Evolutionary conservation across 2,329 filamentous ascomycete genomes (phyloP), one percentile per base, ranked within the genome.

Genomic region (Aspergillus brasiliensis): DNA sequence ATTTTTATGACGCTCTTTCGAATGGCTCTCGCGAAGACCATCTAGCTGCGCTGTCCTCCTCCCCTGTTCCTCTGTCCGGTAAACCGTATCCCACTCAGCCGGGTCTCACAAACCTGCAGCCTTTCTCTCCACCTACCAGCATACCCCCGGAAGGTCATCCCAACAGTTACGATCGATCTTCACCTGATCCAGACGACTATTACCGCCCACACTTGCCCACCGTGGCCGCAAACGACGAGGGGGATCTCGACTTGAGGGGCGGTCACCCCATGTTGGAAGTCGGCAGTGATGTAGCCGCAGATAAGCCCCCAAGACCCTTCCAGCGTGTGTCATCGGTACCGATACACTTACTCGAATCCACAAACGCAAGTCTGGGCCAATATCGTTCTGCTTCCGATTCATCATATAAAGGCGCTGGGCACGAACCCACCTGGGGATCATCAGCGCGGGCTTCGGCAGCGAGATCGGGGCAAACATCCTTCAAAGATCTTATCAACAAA

Each of bases 401-500:
- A 42, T 69, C 68, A 15, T 64, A 64, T 46, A 61, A 53, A 51
- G 59, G 62, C 51, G 23, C 62, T 61, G 62, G 65, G 58, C 23
- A 63, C 57, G 56, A 59, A 49, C 51, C 65, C 37, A 59, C 69
- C 60, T 61, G 58, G 46, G 61, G 69, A n/a, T 46, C 49, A 42
- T 47, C 64, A 37, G 56, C 58, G 47, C 42, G 57, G 38, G 25
- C 65, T 23, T 56, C 67, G 27, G 59, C 62, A 23, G 58, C 61
- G 28, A 71, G 73, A 68, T 77, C 66, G 64, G 76, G 78, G 65
- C 83, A 89, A 65, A 82, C 87, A n/a, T 93, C 89, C 61, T 90
- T 95, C 67, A 91, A 89, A 77, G 91, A 95, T 71, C 81, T 95
- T 63, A 88, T 91, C 69, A 91, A 88, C 75, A 88, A 85, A 57